These are phyloP conservation scores for Chaetothyriales sp. DNA, from an alignment of 2,329 filamentous ascomycete genomes.

Conservation along the genomic window DNA sequence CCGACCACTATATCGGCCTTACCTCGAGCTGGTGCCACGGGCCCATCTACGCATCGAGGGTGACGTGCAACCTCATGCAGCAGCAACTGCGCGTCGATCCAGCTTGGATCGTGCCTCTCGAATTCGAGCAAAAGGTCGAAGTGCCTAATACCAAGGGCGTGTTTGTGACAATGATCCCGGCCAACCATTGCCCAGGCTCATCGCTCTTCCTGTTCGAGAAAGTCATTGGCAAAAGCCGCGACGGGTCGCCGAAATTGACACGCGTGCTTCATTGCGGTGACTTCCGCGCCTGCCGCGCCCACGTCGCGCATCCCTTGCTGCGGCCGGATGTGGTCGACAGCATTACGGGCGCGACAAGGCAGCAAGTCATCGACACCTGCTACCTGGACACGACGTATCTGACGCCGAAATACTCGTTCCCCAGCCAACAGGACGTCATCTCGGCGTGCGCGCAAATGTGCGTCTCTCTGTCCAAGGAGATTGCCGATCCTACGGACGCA, in stretches of 20 bases:
- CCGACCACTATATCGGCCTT: slow-evolving; percentile 88
- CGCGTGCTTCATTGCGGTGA: slow-evolving; percentile 90
- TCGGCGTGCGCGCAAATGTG: slow-evolving; percentile 78
- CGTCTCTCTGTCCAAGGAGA: slow-evolving; percentile 57
- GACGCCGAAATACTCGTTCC: slow-evolving; percentile 90
- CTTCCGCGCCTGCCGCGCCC: slow-evolving; percentile 77
- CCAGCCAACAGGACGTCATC: slow-evolving; percentile 76
- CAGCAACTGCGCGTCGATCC: slow-evolving; percentile 75
- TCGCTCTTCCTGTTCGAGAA: slow-evolving; percentile 92
- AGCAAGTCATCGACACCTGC: slow-evolving; percentile 87
- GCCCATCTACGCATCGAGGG: slow-evolving; percentile 88
- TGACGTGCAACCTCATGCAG: slow-evolving; percentile 78
- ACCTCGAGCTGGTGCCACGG: slow-evolving; percentile 82
- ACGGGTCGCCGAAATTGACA: slow-evolving; percentile 43
- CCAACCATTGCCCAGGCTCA: slow-evolving; percentile 93
- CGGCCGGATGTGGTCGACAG: slow-evolving; percentile 60
- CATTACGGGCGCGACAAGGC: slow-evolving; percentile 54
- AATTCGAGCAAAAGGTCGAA: slow-evolving; percentile 68
- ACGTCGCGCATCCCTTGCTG: slow-evolving; percentile 69
- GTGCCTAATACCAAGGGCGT: slow-evolving; percentile 73
- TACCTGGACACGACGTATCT: slow-evolving; percentile 97
- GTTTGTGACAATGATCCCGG: slow-evolving; percentile 82
- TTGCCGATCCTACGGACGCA: slow-evolving; percentile 41
- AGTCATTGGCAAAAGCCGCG: slow-evolving; percentile 45
- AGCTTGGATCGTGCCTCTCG: slow-evolving; percentile 70